Evolutionary conservation across 352 stramenopile species (phyloP).

Genomic region (Pythium phragmiticola): DNA sequence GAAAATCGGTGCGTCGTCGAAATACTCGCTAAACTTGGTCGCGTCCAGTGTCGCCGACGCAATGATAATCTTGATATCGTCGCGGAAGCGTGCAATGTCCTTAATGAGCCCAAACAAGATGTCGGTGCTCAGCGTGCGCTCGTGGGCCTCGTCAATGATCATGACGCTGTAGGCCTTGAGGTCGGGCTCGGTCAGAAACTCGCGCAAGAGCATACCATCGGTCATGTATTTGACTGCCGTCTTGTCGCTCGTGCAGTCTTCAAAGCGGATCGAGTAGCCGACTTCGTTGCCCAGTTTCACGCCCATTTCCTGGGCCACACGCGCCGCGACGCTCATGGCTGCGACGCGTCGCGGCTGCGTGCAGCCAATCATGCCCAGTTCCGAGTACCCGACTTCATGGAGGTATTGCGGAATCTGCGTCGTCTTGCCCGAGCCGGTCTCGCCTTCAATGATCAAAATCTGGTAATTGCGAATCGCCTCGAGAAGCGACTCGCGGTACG

Average conservation of each 20-base stretch:
- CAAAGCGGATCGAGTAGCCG: constrained; percentile 99
- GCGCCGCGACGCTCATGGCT: constrained; percentile 98
- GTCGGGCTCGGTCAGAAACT: constrained; percentile 96
- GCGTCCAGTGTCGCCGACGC: constrained; percentile 99
- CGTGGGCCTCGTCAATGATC: constrained; percentile 97
- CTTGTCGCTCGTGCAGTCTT: constrained; percentile 91
- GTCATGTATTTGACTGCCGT: constrained; percentile 87
- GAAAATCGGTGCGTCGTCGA: constrained; percentile 92
- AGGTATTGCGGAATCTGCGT: constrained; percentile 99
- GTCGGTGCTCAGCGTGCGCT: constrained; percentile 96
- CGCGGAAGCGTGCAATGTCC: constrained; percentile 93
- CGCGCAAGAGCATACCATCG: constrained; percentile 96
- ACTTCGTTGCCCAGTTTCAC: constrained; percentile 96
- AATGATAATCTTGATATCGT: constrained; percentile 97
- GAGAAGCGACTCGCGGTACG: constrained; percentile 98
- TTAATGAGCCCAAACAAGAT: constrained; percentile 98
- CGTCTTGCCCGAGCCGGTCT: constrained; percentile 97
- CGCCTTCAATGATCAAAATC: constrained; percentile 85
- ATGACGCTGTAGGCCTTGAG: constrained; percentile 96
- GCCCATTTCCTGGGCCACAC: constrained; percentile 98
- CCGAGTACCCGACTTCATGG: constrained; percentile 95
- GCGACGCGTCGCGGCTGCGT: constrained; percentile 96
- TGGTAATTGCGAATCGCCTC: constrained; percentile 95
- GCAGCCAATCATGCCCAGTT: constrained; percentile 95
- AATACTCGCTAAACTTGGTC: constrained; percentile 95